phyloP scores from a whole-genome alignment of 176 grass and related monocot species.

The Eleusine coracana region DNA sequence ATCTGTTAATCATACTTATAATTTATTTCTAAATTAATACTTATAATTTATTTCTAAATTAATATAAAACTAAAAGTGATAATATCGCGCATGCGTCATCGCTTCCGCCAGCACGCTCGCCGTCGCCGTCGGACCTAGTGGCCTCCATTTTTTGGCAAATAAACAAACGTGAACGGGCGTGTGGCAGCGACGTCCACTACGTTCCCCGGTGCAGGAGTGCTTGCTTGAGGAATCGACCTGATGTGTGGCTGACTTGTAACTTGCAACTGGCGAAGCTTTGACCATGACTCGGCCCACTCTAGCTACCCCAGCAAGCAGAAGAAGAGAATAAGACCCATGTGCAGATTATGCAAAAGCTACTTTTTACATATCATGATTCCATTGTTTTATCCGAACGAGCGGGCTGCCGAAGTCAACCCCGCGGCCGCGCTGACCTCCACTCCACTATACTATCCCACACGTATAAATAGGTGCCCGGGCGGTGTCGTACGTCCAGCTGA shows the following conservation, averaged over 20 bases:
- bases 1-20: too few relatives aligned
- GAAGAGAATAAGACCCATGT: background rate
- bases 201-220: too few relatives aligned
- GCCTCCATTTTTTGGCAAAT: too few relatives aligned
- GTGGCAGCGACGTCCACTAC: too few relatives aligned
- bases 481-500: background rate
- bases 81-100: background rate
- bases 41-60: too few relatives aligned
- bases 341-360: background rate
- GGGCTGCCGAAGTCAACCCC: background rate
- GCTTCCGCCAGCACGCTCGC: background rate
- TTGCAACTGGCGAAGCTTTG: background rate
- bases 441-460: background rate
- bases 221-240: background rate
- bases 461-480: background rate
- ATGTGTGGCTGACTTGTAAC: background rate
- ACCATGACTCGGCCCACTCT: background rate
- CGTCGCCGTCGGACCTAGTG: background rate
- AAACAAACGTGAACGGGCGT: too few relatives aligned
- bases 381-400: background rate
- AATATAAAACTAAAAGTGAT: too few relatives aligned
- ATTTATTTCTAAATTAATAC: too few relatives aligned
- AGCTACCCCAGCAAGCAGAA: background rate
- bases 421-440: background rate
- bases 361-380: background rate